phyloP scores from a whole-genome alignment of 2,329 filamentous ascomycete genomes.

The Fusarium armeniacum region DNA sequence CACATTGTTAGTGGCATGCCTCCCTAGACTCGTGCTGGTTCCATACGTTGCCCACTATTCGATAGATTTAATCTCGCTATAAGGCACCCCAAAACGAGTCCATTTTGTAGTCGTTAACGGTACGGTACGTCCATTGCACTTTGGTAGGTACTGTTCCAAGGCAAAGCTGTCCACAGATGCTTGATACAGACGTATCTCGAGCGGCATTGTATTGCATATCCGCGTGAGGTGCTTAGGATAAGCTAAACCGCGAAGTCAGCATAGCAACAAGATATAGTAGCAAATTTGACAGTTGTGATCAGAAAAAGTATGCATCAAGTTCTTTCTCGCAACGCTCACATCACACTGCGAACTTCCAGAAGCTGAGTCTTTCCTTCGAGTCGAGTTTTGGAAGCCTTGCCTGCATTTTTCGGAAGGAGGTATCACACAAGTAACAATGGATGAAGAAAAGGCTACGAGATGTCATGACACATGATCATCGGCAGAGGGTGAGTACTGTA shows the following conservation, averaged over 20 bases:
- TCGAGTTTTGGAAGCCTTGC: neutral
- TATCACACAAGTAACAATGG: neutral
- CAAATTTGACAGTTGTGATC: neutral
- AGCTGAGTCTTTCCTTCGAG: constrained; percentile 8
- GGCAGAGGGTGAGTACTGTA: constrained; percentile 17
- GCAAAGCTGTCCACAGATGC: neutral
- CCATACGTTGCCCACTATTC: neutral
- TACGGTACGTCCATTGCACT: neutral
- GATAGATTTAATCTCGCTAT: neutral
- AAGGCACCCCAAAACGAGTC: neutral
- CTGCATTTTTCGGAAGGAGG: constrained; percentile 15
- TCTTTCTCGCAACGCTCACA: neutral
- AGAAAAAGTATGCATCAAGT: neutral
- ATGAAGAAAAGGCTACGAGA: constrained; percentile 6
- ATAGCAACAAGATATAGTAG: neutral
- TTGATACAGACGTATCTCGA: neutral
- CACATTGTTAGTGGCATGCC: neutral
- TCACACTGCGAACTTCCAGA: neutral
- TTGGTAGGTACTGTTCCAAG: neutral
- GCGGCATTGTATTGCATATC: neutral
- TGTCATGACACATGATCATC: constrained; percentile 16
- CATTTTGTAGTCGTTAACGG: neutral
- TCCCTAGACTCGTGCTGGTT: neutral
- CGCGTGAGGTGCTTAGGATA: neutral
- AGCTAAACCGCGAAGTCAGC: neutral